Base-by-base conservation (phyloP, 2,329 filamentous ascomycete genomes). In the Phoma herbarum region DNA sequence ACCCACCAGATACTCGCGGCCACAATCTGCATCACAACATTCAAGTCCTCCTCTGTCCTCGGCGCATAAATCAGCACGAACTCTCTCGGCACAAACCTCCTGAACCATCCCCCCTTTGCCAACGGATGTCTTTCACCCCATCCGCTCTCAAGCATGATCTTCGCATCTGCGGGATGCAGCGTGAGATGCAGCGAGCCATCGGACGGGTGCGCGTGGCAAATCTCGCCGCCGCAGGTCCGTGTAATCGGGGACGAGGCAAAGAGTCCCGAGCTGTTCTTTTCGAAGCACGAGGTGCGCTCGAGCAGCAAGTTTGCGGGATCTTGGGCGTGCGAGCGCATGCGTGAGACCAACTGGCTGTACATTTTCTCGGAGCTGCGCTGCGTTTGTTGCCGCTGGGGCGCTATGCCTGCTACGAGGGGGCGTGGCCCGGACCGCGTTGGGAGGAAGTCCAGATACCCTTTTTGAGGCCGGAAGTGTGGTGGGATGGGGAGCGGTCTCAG, bases 31-130 rank as follows among this genome's bases (percentile, higher is more conserved):
- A 86, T 84, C 4, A 93, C 84, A 49, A 87, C 82, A 51, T 85
- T 82, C 25, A 95, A 76, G 73, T 96, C 91, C 25, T 84, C 82
- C 57, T 87, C 83, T 62, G 88, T 83, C 69, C 90, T 80, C 2
- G 92, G 92, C 18, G 92, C 90, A 78, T 96, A 96, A 4, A 96
- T 82, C 86, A 96, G 88, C 57, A 92, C 81, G 75, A 96, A 96
- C 41, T 90, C 88, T 3, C 83, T 79, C 0, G 91, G 90, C 54
- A 95, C 87, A 49, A 90, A 90, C 70, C 86, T 84, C 61, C 82
- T 81, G 62, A 88, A 84, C 81, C 86, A 88, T 42, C 86, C 86
- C 52, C 86, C 88, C 68, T 86, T 85, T 8, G 90, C 88, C 53
- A 93, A 66, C 5, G 85, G 85, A 77, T 88, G 85, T 20, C 84